Conservation (phyloP, 768 basidiomycete species). For the Leccinum longicurvipes region DNA sequence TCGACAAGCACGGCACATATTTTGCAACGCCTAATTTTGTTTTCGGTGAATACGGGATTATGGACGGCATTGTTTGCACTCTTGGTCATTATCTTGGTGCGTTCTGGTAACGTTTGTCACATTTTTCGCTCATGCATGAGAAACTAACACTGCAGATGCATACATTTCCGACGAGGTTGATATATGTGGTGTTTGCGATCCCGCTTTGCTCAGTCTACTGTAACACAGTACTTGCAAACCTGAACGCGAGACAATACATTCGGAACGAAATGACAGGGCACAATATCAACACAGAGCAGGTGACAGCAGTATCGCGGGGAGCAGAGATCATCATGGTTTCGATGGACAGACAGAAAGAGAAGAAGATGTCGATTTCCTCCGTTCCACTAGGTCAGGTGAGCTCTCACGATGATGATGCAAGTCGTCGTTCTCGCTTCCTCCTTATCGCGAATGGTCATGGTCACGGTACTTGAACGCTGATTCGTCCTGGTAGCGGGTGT, state of each 20-base stretch:
- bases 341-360: background rate
- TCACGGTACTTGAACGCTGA: background rate
- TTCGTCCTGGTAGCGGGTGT: background rate
- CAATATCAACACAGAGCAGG: background rate
- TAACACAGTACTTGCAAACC: constrained; percentile 16
- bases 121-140: background rate
- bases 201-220: constrained; percentile 11
- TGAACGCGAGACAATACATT: constrained; percentile 12
- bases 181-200: background rate
- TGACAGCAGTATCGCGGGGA: background rate
- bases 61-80: constrained; percentile 50
- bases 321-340: background rate
- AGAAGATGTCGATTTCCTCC: background rate
- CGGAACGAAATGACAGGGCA: background rate
- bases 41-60: constrained; percentile 30
- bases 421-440: background rate
- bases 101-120: constrained; percentile 24
- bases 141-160: background rate
- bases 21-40: constrained; percentile 9
- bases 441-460: background rate
- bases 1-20: constrained; percentile 4
- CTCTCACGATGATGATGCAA: background rate
- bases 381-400: background rate
- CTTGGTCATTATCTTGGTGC: constrained; percentile 41
- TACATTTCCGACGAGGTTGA: background rate